phyloP scores from a whole-genome alignment of 805 yeast genomes.

The Candida ponderosae region DNA sequence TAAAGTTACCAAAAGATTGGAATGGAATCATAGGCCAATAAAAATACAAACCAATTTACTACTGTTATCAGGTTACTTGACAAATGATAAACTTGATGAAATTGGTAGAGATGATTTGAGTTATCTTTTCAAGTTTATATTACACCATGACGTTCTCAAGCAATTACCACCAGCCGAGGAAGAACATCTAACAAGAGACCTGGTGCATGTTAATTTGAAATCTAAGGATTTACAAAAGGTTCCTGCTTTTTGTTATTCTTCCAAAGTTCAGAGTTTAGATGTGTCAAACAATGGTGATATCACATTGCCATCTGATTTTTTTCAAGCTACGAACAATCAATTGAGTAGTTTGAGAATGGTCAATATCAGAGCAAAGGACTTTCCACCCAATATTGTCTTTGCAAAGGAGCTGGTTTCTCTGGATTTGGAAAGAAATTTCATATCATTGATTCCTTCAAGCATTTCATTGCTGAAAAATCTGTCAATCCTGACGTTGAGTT shows the following conservation, averaged over 20 bases:
- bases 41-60: slow-evolving; percentile 68
- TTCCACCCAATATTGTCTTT: slow-evolving; percentile 68
- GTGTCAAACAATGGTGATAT: slow-evolving; percentile 85
- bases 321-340: slow-evolving; percentile 68
- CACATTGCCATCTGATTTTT: slow-evolving; percentile 74
- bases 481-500: slow-evolving; percentile 57
- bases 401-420: slow-evolving; percentile 60
- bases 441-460: slow-evolving; percentile 52
- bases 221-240: slow-evolving; percentile 74
- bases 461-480: slow-evolving; percentile 46
- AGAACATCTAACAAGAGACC: slow-evolving; percentile 53
- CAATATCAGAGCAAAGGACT: slow-evolving; percentile 61
- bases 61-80: slow-evolving; percentile 69
- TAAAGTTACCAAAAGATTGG: slow-evolving; percentile 63
- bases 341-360: slow-evolving; percentile 61
- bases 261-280: slow-evolving; percentile 73
- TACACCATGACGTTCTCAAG: slow-evolving; percentile 54
- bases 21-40: slow-evolving; percentile 68
- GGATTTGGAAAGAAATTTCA: slow-evolving; percentile 72
- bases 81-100: slow-evolving; percentile 66
- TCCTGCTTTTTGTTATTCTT: slow-evolving; percentile 76
- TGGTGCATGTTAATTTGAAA: slow-evolving; percentile 64
- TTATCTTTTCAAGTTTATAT: slow-evolving; percentile 72
- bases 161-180: slow-evolving; percentile 64
- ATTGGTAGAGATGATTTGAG: slow-evolving; percentile 82